Conservation (phyloP, 1,139 yeast genomes). For the Nakaseomyces bracarensis region DNA sequence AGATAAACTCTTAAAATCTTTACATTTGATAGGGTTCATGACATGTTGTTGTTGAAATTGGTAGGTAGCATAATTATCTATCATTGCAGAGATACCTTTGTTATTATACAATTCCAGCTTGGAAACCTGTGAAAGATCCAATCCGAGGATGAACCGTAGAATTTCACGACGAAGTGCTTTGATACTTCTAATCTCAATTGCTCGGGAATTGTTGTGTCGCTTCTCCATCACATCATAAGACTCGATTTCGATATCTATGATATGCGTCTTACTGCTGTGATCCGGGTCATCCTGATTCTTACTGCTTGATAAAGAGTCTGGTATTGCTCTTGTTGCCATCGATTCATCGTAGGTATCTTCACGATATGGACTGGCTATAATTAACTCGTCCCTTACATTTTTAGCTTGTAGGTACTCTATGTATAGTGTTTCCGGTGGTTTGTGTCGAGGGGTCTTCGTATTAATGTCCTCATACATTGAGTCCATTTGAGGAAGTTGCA, state of each 20-base stretch:
- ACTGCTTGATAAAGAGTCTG: neutral
- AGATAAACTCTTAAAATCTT: neutral
- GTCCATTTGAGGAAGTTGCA: neutral
- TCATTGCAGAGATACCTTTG: neutral
- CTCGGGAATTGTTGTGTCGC: neutral
- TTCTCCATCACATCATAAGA: neutral
- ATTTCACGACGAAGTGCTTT: neutral
- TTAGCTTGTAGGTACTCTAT: conserved; percentile 14
- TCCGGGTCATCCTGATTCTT: too few relatives aligned
- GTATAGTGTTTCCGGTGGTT: neutral
- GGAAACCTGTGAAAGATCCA: neutral
- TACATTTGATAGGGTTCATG: neutral
- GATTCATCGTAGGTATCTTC: neutral
- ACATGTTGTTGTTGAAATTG: conserved; percentile 7
- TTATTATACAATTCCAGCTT: neutral
- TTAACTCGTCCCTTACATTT: conserved; percentile 16
- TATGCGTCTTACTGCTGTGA: too few relatives aligned
- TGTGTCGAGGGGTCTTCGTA: neutral
- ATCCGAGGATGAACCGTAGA: neutral
- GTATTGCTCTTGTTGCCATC: neutral
- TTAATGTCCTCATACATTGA: neutral
- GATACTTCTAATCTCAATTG: conserved; percentile 7
- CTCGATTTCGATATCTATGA: neutral
- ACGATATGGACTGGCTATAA: conserved; percentile 17
- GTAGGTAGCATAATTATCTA: conserved; percentile 1